These are phyloP conservation scores for Santalum album DNA, from an alignment of 164 flowering plant species.

Conservation along the genomic window DNA sequence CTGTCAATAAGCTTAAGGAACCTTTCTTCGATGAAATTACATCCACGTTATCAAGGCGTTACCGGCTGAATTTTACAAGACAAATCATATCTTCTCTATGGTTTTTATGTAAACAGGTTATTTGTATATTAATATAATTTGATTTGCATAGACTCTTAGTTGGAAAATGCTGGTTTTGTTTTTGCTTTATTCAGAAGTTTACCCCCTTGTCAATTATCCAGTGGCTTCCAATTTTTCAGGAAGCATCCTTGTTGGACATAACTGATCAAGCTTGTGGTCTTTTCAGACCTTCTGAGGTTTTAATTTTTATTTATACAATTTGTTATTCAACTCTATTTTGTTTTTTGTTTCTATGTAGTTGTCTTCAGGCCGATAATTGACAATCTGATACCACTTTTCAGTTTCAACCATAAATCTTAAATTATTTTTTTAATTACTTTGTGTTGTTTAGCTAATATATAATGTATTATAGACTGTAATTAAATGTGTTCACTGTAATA, in stretches of 20 bases:
- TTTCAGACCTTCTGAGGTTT: slow-evolving; percentile 71
- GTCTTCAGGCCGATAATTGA: not conserved
- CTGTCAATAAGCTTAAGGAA: slow-evolving; percentile 73
- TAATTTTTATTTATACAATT: too few species aligned
- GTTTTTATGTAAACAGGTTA: slow-evolving; percentile 92
- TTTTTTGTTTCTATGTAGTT: too few species aligned
- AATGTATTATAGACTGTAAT: too few species aligned
- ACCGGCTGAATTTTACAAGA: slow-evolving; percentile 58
- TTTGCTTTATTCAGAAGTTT: too few species aligned
- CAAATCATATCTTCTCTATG: slow-evolving; percentile 68
- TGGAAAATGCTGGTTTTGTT: too few species aligned
- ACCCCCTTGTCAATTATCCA: too few species aligned
- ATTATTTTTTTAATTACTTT: too few species aligned
- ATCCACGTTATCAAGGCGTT: slow-evolving; percentile 36
- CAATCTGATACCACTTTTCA: not conserved
- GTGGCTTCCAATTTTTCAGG: slow-evolving; percentile 32
- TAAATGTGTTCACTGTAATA: too few species aligned
- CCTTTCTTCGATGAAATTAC: slow-evolving; percentile 66
- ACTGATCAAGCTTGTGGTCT: slow-evolving; percentile 85
- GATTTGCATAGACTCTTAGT: too few species aligned
- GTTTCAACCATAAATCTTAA: too few species aligned
- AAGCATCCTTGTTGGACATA: slow-evolving; percentile 71
- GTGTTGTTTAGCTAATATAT: too few species aligned
- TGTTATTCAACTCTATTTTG: not conserved
- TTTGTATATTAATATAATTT: not conserved